A percentile compares a stretch with the other conserved stretches of the same genome.
Conservation (phyloP, 1,139 yeast species). For the Debaryomycetaceae sp. region DNA sequence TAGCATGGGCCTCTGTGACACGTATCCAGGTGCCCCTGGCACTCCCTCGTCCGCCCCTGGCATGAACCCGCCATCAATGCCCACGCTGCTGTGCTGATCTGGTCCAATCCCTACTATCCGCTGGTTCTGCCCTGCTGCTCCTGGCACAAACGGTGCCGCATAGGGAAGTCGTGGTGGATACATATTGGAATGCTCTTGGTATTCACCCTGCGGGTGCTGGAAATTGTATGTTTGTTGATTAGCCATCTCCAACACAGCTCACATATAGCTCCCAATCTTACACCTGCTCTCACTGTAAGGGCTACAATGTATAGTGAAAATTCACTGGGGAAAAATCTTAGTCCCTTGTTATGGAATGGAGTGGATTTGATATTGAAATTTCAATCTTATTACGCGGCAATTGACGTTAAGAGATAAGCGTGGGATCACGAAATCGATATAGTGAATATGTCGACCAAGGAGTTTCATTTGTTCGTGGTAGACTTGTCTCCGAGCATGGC, state of each 20-base stretch:
- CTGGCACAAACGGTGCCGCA: not conserved
- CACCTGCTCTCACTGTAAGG: too few relatives aligned
- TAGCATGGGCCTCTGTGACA: not conserved
- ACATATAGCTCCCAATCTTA: too few relatives aligned
- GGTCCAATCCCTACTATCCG: not conserved
- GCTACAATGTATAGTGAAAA: too few relatives aligned
- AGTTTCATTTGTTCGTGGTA: constrained; percentile 51
- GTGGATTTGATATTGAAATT: too few relatives aligned
- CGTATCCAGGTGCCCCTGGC: not conserved
- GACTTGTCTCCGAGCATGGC: constrained; percentile 50
- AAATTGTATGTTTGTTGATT: not conserved
- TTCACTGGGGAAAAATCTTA: too few relatives aligned
- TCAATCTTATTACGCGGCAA: too few relatives aligned
- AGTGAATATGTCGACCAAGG: constrained; percentile 32
- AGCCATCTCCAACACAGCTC: not conserved
- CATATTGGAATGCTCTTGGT: not conserved
- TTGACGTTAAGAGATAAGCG: not conserved
- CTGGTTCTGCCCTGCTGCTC: not conserved
- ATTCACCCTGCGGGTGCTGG: not conserved
- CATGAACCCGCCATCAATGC: not conserved
- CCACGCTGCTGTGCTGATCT: not conserved
- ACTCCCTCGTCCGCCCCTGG: not conserved
- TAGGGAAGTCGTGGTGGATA: not conserved
- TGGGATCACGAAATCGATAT: not conserved
- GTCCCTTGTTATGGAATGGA: too few relatives aligned